A percentile compares a stretch with the other conserved stretches of the same genome.
These are phyloP conservation scores for Neurospora sp. DNA, from an alignment of 495 filamentous ascomycete species.

Conservation along the genomic window DNA sequence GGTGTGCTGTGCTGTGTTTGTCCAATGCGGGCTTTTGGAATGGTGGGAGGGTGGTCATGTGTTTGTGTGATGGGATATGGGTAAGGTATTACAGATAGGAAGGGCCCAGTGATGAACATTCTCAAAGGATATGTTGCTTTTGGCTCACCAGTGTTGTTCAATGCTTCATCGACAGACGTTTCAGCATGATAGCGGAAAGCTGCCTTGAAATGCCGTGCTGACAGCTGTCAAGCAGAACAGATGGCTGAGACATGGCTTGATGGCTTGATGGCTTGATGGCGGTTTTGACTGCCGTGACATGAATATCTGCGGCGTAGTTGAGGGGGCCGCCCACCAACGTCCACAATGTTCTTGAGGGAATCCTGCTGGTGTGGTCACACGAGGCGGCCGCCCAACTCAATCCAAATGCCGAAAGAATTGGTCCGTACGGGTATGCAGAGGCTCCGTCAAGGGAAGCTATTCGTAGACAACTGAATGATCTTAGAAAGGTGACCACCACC, in stretches of 20 bases:
- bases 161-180: not conserved
- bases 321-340: not conserved
- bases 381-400: not conserved
- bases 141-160: not conserved
- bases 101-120: not conserved
- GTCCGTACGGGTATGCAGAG: not conserved
- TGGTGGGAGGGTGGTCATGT: not conserved
- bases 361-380: not conserved
- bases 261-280: not conserved
- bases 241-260: not conserved
- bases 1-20: not conserved
- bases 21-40: not conserved
- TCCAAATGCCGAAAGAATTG: not conserved
- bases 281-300: not conserved
- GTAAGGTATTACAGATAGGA: not conserved
- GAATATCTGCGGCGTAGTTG: not conserved
- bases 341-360: not conserved
- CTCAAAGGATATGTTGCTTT: too few species aligned
- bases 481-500: not conserved
- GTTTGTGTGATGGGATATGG: not conserved
- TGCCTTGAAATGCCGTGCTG: not conserved
- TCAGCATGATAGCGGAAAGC: not conserved
- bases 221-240: not conserved
- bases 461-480: not conserved
- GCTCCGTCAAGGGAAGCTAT: not conserved